phyloP scores from a whole-genome alignment of 345 rosid species.

The Heritiera littoralis region DNA sequence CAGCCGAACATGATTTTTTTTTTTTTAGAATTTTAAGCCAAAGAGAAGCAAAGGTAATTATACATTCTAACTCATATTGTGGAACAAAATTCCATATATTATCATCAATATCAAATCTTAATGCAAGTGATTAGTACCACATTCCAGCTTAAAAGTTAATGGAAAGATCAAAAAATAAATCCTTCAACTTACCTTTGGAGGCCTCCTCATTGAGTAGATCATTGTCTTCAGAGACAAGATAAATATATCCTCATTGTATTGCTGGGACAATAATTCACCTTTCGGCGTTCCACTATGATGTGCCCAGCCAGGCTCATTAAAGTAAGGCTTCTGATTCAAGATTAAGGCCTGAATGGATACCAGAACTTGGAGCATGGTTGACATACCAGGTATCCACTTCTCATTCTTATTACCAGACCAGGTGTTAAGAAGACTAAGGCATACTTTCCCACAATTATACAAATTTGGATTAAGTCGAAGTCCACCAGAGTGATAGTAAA shows the following conservation, averaged over 20 bases:
- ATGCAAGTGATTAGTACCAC: background rate
- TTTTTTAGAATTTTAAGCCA: background rate
- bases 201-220: slow-evolving; percentile 67
- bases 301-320: slow-evolving; percentile 89
- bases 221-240: slow-evolving; percentile 68
- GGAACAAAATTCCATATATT: background rate
- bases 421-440: slow-evolving; percentile 91
- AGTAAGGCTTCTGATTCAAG: slow-evolving; percentile 78
- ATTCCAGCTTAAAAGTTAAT: background rate
- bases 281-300: slow-evolving; percentile 36
- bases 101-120: slow-evolving; percentile 22
- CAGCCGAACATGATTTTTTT: slow-evolving; percentile 27
- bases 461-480: slow-evolving; percentile 87
- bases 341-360: slow-evolving; percentile 93
- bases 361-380: slow-evolving; percentile 87
- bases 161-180: background rate
- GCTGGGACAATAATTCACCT: slow-evolving; percentile 51
- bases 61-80: background rate
- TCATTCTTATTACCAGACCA: slow-evolving; percentile 74
- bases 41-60: background rate
- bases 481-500: slow-evolving; percentile 78
- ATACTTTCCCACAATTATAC: slow-evolving; percentile 74
- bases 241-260: slow-evolving; percentile 67
- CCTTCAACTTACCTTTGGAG: slow-evolving; percentile 66
- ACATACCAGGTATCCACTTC: slow-evolving; percentile 78